phyloP scores from a whole-genome alignment of 176 grass and related monocot genomes.

The Aegilops speltoides region DNA sequence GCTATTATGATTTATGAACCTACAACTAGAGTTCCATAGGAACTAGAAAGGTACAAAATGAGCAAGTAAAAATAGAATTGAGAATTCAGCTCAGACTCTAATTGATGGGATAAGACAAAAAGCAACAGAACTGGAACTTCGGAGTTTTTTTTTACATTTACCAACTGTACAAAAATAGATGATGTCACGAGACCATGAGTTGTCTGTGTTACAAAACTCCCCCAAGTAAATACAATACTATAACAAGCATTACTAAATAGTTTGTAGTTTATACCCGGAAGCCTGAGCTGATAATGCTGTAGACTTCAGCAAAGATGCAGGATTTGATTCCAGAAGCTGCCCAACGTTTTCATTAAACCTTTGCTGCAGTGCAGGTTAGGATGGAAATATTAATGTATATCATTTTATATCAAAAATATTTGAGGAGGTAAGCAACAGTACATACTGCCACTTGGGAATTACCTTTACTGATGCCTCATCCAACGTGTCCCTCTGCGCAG shows the following conservation, averaged over 20 bases:
- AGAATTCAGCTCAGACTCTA: neutral
- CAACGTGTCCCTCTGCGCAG: conserved; percentile 49
- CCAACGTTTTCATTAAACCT: conserved; percentile 44
- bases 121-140: neutral
- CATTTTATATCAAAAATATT: neutral
- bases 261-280: conserved; percentile 46
- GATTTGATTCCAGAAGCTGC: conserved; percentile 59
- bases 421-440: neutral
- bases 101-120: neutral
- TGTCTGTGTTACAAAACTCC: neutral
- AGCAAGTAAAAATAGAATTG: neutral
- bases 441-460: neutral
- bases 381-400: neutral
- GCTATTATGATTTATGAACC: neutral
- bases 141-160: neutral
- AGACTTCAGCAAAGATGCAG: conserved; percentile 48
- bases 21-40: neutral
- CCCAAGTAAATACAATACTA: neutral
- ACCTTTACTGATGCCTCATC: conserved; percentile 55
- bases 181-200: neutral
- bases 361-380: conserved; percentile 43
- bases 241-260: neutral
- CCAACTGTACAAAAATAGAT: neutral
- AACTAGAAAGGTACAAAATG: neutral
- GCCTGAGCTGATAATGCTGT: conserved; percentile 47